A percentile compares a stretch with the other conserved stretches of the same genome.
These are phyloP conservation scores for Saccharum hybrid DNA, from an alignment of 202 grass and related monocot species.

Conservation along the genomic window DNA sequence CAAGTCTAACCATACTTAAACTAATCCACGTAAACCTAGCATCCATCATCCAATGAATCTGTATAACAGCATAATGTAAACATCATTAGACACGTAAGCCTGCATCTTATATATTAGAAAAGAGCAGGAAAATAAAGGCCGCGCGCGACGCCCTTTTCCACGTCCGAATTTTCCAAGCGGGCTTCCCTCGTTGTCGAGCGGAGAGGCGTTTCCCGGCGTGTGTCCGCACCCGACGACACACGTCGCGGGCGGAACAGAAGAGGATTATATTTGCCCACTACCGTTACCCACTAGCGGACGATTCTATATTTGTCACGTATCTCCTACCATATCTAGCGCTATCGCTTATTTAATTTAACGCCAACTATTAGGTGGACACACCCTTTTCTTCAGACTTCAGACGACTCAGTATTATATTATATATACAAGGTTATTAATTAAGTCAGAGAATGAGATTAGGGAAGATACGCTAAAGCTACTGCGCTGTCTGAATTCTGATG, in stretches of 20 bases:
- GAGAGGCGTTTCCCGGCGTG: neutral
- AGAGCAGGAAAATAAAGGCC: neutral
- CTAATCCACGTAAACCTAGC: neutral
- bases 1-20: neutral
- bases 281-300: neutral
- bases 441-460: neutral
- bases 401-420: constrained; percentile 6
- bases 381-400: neutral
- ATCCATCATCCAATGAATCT: neutral
- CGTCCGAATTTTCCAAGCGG: neutral
- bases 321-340: constrained; percentile 24
- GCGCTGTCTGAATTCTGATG: neutral
- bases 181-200: neutral
- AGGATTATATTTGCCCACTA: neutral
- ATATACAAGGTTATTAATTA: neutral
- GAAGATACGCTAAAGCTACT: constrained; percentile 19
- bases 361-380: constrained; percentile 1
- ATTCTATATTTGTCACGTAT: constrained; percentile 40
- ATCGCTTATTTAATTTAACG: constrained; percentile 23
- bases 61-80: no score
- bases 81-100: neutral
- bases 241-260: constrained; percentile 5
- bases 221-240: constrained; percentile 23
- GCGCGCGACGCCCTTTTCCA: neutral
- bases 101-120: neutral